Evolutionary conservation across 2,329 filamentous ascomycete genomes (phyloP).

Genomic region (Clarireedia monteithiana): DNA sequence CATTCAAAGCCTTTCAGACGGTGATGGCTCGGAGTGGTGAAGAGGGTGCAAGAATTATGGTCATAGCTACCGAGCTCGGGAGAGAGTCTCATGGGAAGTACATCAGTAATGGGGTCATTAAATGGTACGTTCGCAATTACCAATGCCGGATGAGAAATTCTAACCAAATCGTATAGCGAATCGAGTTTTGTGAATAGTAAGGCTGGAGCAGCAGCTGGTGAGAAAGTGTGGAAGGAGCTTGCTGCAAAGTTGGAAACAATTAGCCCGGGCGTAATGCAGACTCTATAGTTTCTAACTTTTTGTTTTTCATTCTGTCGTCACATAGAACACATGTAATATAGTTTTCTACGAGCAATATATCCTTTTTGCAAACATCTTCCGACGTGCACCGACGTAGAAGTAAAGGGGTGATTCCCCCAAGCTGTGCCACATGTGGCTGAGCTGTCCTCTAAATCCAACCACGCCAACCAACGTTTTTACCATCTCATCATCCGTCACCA

Average conservation of each 20-base stretch:
- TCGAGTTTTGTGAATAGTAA: constrained; percentile 32
- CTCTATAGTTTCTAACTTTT: not conserved
- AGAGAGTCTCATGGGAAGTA: constrained; percentile 39
- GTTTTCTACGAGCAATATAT: too few species aligned
- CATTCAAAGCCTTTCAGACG: not conserved
- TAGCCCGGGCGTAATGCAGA: constrained; percentile 27
- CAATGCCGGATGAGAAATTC: not conserved
- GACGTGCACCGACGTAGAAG: too few species aligned
- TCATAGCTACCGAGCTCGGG: constrained; percentile 33
- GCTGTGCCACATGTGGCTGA: too few species aligned
- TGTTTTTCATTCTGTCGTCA: too few species aligned
- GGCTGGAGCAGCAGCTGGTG: constrained; percentile 32
- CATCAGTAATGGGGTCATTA: constrained; percentile 30
- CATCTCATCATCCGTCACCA: too few species aligned
- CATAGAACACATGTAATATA: too few species aligned
- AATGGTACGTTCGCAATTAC: not conserved
- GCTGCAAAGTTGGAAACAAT: constrained; percentile 34
- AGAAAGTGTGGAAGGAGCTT: constrained; percentile 38
- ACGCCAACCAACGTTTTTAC: too few species aligned
- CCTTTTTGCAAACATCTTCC: too few species aligned
- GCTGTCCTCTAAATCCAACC: too few species aligned
- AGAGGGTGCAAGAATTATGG: constrained; percentile 36
- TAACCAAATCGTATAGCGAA: constrained; percentile 19
- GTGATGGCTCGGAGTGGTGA: constrained; percentile 36
- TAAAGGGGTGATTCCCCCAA: too few species aligned